Percentiles rank a stretch among this genome's conserved stretches.
Conservation (phyloP, 2,329 filamentous ascomycete species). For the Escovopsis sp. region DNA sequence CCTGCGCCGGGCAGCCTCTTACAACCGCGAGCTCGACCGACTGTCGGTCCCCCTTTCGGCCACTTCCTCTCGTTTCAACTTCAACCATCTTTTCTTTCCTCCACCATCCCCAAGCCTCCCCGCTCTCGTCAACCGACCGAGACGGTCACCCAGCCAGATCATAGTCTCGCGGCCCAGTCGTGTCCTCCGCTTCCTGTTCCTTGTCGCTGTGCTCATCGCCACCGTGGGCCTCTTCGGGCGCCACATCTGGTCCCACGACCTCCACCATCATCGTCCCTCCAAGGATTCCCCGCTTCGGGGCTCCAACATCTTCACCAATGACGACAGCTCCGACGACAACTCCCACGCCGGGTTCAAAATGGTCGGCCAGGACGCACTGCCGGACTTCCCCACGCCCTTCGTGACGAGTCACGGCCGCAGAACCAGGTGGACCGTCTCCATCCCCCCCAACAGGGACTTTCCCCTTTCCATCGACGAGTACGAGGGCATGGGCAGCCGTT, state of each 20-base stretch:
- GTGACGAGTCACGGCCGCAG: constrained; percentile 48
- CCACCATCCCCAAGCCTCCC: constrained; percentile 58
- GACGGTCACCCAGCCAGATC: constrained; percentile 40
- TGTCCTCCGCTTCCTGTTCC: constrained; percentile 39
- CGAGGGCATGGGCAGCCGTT: constrained; percentile 50
- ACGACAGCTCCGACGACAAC: constrained; percentile 5
- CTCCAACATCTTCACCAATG: too few species aligned
- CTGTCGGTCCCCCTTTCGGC: constrained; percentile 33
- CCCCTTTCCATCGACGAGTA: constrained; percentile 54
- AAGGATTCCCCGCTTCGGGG: constrained; percentile 25
- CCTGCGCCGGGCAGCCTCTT: constrained; percentile 42
- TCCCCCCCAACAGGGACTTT: constrained; percentile 51
- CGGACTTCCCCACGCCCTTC: constrained; percentile 57
- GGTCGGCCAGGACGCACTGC: constrained; percentile 49
- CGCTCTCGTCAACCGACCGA: constrained; percentile 47
- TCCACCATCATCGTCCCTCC: constrained; percentile 11
- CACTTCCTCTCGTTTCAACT: constrained; percentile 46
- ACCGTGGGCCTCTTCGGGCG: constrained; percentile 32
- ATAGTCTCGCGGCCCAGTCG: constrained; percentile 36
- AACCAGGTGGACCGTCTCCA: constrained; percentile 67
- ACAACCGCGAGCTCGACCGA: constrained; percentile 33
- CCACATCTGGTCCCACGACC: constrained; percentile 13
- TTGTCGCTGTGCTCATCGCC: constrained; percentile 32
- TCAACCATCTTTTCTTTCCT: constrained; percentile 52
- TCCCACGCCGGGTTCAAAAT: constrained; percentile 50